These are phyloP conservation scores for Fusarium chlamydosporum DNA, from an alignment of 2,329 filamentous ascomycete genomes.

Conservation along the genomic window DNA sequence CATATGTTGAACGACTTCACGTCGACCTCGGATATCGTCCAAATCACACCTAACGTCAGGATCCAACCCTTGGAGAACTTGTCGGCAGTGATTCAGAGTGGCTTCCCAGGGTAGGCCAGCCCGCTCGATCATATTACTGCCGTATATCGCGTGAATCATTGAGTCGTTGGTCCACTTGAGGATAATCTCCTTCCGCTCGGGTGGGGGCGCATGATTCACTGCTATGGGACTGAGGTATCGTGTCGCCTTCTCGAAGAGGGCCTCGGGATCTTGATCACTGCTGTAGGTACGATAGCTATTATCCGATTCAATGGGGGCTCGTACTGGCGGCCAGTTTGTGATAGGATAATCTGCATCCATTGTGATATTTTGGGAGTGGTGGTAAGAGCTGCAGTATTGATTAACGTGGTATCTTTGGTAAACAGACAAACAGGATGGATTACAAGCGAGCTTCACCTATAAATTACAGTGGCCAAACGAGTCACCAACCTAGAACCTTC, in stretches of 20 bases:
- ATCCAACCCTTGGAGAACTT: slow-evolving; percentile 15
- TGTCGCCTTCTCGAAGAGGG: slow-evolving; percentile 30
- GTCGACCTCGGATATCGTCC: slow-evolving; percentile 25
- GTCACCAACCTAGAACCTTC: too few relatives aligned
- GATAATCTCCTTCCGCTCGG: slow-evolving; percentile 21
- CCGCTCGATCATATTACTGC: slow-evolving; percentile 49
- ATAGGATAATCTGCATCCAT: not conserved
- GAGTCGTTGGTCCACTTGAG: slow-evolving; percentile 27
- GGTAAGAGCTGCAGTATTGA: not conserved
- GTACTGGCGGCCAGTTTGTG: slow-evolving; percentile 12
- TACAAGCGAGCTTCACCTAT: not conserved
- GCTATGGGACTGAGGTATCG: slow-evolving; percentile 5
- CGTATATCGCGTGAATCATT: slow-evolving; percentile 45
- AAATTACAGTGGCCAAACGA: not conserved
- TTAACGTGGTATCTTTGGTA: not conserved
- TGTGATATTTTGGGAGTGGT: not conserved
- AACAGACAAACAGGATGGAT: rapidly evolving
- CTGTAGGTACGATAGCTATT: slow-evolving; percentile 23
- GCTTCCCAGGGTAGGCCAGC: slow-evolving; percentile 36
- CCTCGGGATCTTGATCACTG: slow-evolving; percentile 19
- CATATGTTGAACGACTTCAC: slow-evolving; percentile 46
- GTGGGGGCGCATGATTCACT: not conserved
- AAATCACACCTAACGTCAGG: not conserved
- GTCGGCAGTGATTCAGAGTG: slow-evolving; percentile 39
- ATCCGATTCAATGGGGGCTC: slow-evolving; percentile 5